Conservation (phyloP, 2,329 filamentous ascomycete species). For the Xylariaceae sp. region DNA sequence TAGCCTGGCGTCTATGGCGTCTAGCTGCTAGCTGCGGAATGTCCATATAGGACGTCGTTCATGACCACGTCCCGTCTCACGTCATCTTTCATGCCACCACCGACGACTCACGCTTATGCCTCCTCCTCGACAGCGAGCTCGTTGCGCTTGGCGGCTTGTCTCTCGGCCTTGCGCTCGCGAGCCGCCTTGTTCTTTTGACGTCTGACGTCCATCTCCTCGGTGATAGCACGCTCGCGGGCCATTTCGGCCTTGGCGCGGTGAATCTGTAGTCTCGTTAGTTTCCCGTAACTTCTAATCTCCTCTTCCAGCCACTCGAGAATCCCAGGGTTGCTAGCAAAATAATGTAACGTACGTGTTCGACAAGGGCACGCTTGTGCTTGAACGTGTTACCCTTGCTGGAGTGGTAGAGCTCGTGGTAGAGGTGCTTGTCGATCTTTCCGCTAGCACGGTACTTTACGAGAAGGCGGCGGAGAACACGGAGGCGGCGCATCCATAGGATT, state of each 20-base stretch:
- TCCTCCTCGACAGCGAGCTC: slow-evolving; percentile 71
- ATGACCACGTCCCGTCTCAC: slow-evolving; percentile 24
- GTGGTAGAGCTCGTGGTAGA: slow-evolving; percentile 99
- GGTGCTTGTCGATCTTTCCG: slow-evolving; percentile 99
- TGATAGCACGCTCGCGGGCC: slow-evolving; percentile 87
- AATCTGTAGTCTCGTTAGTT: slow-evolving; percentile 58
- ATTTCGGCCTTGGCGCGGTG: slow-evolving; percentile 99
- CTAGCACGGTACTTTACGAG: slow-evolving; percentile 99
- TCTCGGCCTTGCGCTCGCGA: slow-evolving; percentile 95
- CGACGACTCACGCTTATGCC: slow-evolving; percentile 33
- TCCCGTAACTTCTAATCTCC: neutral
- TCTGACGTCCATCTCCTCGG: slow-evolving; percentile 99
- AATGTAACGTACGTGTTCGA: slow-evolving; percentile 87
- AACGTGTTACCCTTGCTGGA: slow-evolving; percentile 99
- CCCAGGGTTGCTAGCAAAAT: neutral
- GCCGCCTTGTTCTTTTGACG: slow-evolving; percentile 99
- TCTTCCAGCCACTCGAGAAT: neutral
- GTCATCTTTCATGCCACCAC: slow-evolving; percentile 1
- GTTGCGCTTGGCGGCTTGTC: slow-evolving; percentile 83
- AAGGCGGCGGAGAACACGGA: slow-evolving; percentile 97
- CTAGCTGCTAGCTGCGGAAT: slow-evolving; percentile 26
- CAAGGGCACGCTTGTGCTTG: slow-evolving; percentile 99
- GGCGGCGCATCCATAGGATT: slow-evolving; percentile 99
- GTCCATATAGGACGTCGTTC: slow-evolving; percentile 27
- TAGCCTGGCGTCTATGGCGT: slow-evolving; percentile 25